Conservation (phyloP, 2,329 filamentous ascomycete genomes). For the Calonectria crousiana region DNA sequence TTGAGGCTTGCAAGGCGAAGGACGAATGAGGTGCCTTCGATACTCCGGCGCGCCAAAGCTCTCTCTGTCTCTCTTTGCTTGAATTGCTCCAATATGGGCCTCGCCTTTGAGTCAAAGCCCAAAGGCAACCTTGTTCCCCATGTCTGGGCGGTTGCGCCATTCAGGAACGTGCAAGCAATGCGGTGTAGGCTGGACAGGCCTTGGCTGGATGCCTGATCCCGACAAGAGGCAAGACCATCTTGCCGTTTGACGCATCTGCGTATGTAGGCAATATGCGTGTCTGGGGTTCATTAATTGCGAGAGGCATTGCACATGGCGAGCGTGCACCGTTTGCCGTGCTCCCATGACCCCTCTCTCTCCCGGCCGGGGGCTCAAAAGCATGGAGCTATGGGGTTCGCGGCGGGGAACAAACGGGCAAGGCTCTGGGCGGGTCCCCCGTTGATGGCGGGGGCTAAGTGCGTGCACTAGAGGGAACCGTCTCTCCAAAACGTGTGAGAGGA, state of each 20-base stretch:
- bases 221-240: not conserved
- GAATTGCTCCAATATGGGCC: not conserved
- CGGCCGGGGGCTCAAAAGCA: not conserved
- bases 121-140: not conserved
- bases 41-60: not conserved
- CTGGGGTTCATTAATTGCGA: not conserved
- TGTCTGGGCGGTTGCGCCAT: not conserved
- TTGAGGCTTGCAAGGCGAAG: not conserved
- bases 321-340: not conserved
- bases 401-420: constrained; percentile 17
- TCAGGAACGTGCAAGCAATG: not conserved
- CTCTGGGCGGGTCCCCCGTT: not conserved
- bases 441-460: constrained; percentile 5
- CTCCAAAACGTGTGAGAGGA: constrained; percentile 10
- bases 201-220: not conserved
- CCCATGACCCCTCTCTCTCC: constrained; percentile 15
- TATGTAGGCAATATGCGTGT: not conserved
- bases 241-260: not conserved
- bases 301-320: not conserved
- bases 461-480: constrained; percentile 7
- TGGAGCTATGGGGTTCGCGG: not conserved
- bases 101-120: not conserved
- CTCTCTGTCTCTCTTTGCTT: no score
- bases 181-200: not conserved
- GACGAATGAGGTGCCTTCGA: not conserved